Conservation (phyloP, 2,329 filamentous ascomycete genomes). For the Lachnellula suecica region DNA sequence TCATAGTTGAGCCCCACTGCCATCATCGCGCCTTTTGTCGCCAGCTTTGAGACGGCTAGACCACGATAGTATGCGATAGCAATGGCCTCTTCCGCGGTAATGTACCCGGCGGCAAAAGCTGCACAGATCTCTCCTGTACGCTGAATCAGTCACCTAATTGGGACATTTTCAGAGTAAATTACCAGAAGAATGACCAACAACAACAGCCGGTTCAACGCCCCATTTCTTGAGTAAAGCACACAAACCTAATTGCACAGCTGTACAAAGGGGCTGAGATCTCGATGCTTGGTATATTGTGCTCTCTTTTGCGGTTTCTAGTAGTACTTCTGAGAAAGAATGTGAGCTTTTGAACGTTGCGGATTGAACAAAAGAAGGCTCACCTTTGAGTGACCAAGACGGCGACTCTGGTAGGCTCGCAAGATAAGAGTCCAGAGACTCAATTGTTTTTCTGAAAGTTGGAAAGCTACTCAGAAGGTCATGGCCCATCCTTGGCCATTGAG, state of each 20-base stretch:
- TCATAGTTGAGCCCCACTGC: conserved; percentile 17
- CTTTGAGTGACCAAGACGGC: conserved; percentile 15
- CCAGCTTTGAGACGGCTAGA: not conserved
- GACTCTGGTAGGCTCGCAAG: conserved; percentile 4
- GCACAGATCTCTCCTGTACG: conserved; percentile 45
- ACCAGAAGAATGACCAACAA: conserved; percentile 46
- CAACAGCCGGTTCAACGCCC: conserved; percentile 37
- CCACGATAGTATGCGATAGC: conserved; percentile 44
- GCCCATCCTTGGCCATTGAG: conserved; percentile 22
- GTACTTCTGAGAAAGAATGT: not conserved
- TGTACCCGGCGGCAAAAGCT: conserved; percentile 39
- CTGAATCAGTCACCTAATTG: not conserved
- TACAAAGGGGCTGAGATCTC: conserved; percentile 40
- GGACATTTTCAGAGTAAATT: not conserved
- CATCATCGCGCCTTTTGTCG: conserved; percentile 27
- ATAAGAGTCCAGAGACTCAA: not conserved
- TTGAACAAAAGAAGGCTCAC: conserved; percentile 22
- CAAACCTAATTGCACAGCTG: conserved; percentile 46
- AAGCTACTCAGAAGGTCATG: conserved; percentile 9
- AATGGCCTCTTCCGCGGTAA: conserved; percentile 34
- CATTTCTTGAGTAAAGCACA: conserved; percentile 42
- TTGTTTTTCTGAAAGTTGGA: not conserved
- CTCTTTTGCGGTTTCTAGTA: conserved; percentile 7
- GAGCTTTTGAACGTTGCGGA: conserved; percentile 4
- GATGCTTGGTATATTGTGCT: conserved; percentile 37